Percentiles rank a stretch among this genome's conserved stretches.
Evolutionary conservation across 2,329 filamentous ascomycete genomes (phyloP).

Genomic region (Botrytis sinoallii): DNA sequence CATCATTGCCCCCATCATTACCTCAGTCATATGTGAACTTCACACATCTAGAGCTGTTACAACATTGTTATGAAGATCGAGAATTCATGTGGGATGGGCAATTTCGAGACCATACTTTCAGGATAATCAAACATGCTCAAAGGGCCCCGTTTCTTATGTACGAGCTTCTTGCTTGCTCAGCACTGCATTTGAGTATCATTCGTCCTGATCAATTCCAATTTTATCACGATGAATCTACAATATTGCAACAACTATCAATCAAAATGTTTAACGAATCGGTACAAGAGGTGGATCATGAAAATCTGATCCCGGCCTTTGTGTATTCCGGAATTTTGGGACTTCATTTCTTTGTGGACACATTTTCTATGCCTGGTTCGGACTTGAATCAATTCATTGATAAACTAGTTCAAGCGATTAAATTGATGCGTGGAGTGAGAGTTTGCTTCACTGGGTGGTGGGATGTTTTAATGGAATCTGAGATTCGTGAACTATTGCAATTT

Average conservation of each 20-base stretch:
- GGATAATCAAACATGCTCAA: not conserved
- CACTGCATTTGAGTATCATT: slow-evolving; percentile 37
- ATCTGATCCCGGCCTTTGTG: slow-evolving; percentile 34
- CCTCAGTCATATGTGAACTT: slow-evolving; percentile 28
- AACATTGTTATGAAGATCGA: not conserved
- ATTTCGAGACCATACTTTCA: not conserved
- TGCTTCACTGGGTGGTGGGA: slow-evolving; percentile 30
- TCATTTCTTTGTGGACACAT: slow-evolving; percentile 41
- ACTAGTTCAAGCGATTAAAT: slow-evolving; percentile 33
- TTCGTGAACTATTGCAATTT: slow-evolving; percentile 27
- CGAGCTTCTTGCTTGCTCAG: slow-evolving; percentile 37
- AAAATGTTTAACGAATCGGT: slow-evolving; percentile 33
- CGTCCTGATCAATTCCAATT: slow-evolving; percentile 25
- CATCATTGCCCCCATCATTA: not conserved
- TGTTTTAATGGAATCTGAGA: slow-evolving; percentile 29
- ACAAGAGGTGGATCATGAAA: slow-evolving; percentile 26
- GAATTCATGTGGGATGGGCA: not conserved
- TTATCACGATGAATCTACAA: slow-evolving; percentile 38
- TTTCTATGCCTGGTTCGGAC: slow-evolving; percentile 33
- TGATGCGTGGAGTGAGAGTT: slow-evolving; percentile 35
- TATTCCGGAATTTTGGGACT: slow-evolving; percentile 37
- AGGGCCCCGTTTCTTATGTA: slow-evolving; percentile 38
- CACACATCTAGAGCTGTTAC: slow-evolving; percentile 41
- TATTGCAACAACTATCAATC: slow-evolving; percentile 36
- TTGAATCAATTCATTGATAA: slow-evolving; percentile 36